Percentiles rank a stretch among this genome's conserved stretches.
These are phyloP conservation scores for Candida sanyiensis DNA, from an alignment of 805 yeast species.

Conservation along the genomic window DNA sequence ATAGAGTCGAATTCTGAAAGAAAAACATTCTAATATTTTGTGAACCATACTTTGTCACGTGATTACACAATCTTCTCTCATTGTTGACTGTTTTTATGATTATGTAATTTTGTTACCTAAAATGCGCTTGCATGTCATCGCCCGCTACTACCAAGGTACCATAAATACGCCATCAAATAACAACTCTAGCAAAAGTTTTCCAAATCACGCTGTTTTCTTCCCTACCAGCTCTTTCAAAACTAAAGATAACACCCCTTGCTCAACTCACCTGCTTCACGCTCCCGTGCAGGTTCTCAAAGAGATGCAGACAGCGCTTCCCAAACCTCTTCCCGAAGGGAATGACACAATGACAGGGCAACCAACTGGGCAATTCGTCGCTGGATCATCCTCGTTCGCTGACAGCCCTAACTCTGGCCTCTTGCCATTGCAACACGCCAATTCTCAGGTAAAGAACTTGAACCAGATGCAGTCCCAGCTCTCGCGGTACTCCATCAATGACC, in stretches of 20 bases:
- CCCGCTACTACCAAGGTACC: slow-evolving; percentile 5
- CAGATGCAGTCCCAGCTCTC: slow-evolving; percentile 13
- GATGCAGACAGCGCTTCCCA: too few species aligned
- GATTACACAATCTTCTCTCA: neutral
- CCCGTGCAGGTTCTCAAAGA: too few species aligned
- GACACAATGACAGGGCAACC: too few species aligned
- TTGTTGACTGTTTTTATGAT: too few species aligned
- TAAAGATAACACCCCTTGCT: too few species aligned
- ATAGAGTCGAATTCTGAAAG: slow-evolving; percentile 15
- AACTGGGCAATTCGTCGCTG: neutral
- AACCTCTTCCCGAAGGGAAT: too few species aligned
- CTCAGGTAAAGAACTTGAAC: neutral
- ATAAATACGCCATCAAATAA: neutral
- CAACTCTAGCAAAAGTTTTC: neutral
- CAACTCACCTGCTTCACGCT: too few species aligned
- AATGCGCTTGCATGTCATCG: neutral
- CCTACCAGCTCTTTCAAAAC: neutral
- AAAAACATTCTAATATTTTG: neutral
- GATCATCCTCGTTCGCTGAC: neutral
- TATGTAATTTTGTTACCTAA: neutral
- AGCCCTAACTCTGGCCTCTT: neutral
- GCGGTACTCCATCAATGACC: slow-evolving; percentile 10
- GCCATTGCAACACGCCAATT: neutral
- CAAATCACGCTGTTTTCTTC: neutral
- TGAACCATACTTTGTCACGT: neutral